Evolutionary conservation across 2,329 filamentous ascomycete genomes (phyloP), one percentile per base, ranked within the genome.

Genomic region (Aspergillus fumigatus): DNA sequence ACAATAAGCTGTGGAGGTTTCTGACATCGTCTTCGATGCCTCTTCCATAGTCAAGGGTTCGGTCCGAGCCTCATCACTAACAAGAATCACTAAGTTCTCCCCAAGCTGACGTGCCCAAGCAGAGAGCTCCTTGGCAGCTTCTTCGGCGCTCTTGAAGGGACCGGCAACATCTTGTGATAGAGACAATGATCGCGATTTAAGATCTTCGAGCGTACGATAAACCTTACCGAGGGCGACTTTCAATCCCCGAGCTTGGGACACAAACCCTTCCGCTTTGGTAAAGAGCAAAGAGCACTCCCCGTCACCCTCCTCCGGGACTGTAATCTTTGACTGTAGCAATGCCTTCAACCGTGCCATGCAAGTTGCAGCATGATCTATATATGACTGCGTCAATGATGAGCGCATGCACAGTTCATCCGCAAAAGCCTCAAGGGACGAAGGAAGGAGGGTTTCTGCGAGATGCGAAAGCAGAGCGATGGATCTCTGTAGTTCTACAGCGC

Each of bases 401-500:
- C 85, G 85, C 87, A 93, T 93, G 66, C 92, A 85, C 35, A 92
- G 76, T 65, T 92, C 85, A 67, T 92, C 88, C 0, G 90, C 89
- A 70, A 89, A 90, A 67, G 84, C 87, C 62, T 88, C 84, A 8
- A 91, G 77, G 48, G 84, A 86, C 52, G 82, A 79, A 1, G 85
- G 82, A 49, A 96, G 86, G 67, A 96, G 87, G 23, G 92, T 86
- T 68, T 93, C 89, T 9, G 86, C 88, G 14, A 97, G 82, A 71
- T 97, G 92, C n/a, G 84, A 84, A 81, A 97, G 87, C 53, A 97
- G 82, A 53, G 91, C 89, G 64, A 95, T 89, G 6, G 90, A 93
- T 53, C 89, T 85, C 66, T 93, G 87, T 40, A 97, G 79, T 69
- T 96, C 90, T 25, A 85, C 84, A 0, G 89, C 87, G 68, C 92